Evolutionary conservation across 2,329 filamentous ascomycete species (phyloP).

Genomic region (Beauveria bassiana): DNA sequence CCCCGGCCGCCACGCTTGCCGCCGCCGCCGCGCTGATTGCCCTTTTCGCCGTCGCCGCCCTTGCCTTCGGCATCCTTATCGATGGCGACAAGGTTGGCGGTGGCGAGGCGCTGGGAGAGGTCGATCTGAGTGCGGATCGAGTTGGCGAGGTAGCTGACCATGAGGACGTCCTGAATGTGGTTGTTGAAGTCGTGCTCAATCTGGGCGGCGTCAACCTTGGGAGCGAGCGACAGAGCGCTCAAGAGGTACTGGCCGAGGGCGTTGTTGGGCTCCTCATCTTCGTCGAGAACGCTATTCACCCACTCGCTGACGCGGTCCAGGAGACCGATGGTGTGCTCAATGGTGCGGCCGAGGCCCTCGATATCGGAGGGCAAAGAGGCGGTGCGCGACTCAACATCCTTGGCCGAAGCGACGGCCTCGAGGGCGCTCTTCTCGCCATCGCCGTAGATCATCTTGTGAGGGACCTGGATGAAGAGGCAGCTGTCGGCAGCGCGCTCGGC

Average conservation of each 20-base stretch:
- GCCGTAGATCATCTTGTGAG: conserved; percentile 85
- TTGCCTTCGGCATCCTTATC: conserved; percentile 45
- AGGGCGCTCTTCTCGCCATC: conserved; percentile 61
- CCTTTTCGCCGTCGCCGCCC: conserved; percentile 33
- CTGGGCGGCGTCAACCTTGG: conserved; percentile 84
- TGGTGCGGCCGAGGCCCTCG: conserved; percentile 74
- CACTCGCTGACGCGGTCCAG: conserved; percentile 88
- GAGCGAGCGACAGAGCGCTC: conserved; percentile 84
- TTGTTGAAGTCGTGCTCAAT: conserved; percentile 99
- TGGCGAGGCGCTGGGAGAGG: conserved; percentile 88
- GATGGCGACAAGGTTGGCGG: conserved; percentile 51
- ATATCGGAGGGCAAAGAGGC: conserved; percentile 77
- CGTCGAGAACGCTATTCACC: conserved; percentile 88
- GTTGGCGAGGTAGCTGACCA: conserved; percentile 97
- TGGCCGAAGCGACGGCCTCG: conserved; percentile 76
- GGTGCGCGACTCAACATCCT: conserved; percentile 67
- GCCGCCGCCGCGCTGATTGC: conserved; percentile 36
- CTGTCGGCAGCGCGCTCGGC: conserved; percentile 91
- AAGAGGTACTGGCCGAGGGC: conserved; percentile 92
- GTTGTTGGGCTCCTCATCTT: conserved; percentile 82
- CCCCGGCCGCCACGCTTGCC: conserved; percentile 45
- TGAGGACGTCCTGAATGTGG: conserved; percentile 97
- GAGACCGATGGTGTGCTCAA: conserved; percentile 83
- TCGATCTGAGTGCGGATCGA: conserved; percentile 99
- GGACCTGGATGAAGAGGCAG: conserved; percentile 95